A percentile compares a stretch with the other conserved stretches of the same genome.
Evolutionary conservation across 2,329 filamentous ascomycete genomes (phyloP).

Genomic region (Apiospora hydei): DNA sequence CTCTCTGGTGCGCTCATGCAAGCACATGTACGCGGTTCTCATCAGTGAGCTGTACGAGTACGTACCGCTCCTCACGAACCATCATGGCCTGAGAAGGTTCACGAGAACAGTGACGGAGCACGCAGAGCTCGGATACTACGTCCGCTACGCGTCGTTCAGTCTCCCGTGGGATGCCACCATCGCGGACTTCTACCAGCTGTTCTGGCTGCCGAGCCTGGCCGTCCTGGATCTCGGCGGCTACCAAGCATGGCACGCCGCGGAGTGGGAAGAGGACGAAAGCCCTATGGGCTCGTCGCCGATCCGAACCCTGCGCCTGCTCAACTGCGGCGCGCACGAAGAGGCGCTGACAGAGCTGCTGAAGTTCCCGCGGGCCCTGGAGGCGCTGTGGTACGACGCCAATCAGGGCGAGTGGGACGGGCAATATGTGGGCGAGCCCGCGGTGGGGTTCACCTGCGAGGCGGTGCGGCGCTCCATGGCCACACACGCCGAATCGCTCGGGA

Average conservation of each 20-base stretch:
- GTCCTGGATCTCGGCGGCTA: not conserved
- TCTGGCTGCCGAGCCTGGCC: slow-evolving; percentile 4
- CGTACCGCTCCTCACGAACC: slow-evolving; percentile 1
- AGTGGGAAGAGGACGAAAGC: not conserved
- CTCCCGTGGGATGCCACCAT: not conserved
- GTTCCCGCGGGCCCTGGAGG: not conserved
- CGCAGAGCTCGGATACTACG: not conserved
- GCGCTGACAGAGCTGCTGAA: slow-evolving; percentile 1
- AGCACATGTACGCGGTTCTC: not conserved
- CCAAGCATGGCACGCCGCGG: not conserved
- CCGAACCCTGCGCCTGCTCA: slow-evolving; percentile 19
- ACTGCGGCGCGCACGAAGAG: slow-evolving; percentile 6
- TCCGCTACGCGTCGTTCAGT: not conserved
- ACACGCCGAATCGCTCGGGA: not conserved
- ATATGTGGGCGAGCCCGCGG: not conserved
- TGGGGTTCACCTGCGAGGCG: slow-evolving; percentile 20
- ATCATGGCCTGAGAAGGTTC: not conserved
- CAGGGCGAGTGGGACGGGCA: not conserved
- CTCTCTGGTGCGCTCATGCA: slow-evolving; percentile 13
- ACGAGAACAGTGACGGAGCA: not conserved
- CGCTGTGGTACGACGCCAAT: slow-evolving; percentile 22
- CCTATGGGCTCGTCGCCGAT: not conserved
- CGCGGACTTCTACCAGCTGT: not conserved
- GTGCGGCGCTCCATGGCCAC: not conserved
- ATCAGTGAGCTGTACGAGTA: slow-evolving; percentile 1